phyloP scores from a whole-genome alignment of 805 yeast species.

The Wickerhamomyces queroliae region DNA sequence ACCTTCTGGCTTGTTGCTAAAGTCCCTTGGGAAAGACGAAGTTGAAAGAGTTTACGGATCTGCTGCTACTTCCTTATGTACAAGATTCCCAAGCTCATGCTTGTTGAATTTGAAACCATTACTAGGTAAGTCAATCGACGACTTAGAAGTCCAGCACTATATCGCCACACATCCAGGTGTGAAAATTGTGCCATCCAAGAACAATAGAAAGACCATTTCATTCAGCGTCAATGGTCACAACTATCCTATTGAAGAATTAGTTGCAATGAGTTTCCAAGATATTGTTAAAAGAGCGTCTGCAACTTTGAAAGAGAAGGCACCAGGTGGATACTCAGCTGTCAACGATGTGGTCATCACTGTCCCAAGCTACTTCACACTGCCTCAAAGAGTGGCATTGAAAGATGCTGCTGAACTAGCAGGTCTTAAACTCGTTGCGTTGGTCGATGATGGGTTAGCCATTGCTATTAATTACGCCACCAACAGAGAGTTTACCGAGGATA shows the following conservation, averaged over 20 bases:
- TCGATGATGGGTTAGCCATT: slow-evolving; percentile 90
- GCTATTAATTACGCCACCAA: slow-evolving; percentile 74
- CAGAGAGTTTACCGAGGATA: slow-evolving; percentile 37
- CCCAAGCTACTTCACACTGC: slow-evolving; percentile 62
- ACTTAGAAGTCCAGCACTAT: slow-evolving; percentile 42
- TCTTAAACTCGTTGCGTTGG: slow-evolving; percentile 55
- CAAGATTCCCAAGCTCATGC: slow-evolving; percentile 70
- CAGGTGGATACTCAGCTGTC: slow-evolving; percentile 42
- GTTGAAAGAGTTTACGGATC: slow-evolving; percentile 76
- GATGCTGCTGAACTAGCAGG: slow-evolving; percentile 74
- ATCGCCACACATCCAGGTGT: slow-evolving; percentile 56
- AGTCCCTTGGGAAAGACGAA: slow-evolving; percentile 35
- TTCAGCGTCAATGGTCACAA: slow-evolving; percentile 42
- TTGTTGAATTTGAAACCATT: slow-evolving; percentile 63
- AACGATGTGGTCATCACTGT: slow-evolving; percentile 70
- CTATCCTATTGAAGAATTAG: slow-evolving; percentile 66
- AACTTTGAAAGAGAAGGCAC: slow-evolving; percentile 48
- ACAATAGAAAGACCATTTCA: slow-evolving; percentile 50
- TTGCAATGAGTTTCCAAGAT: slow-evolving; percentile 78
- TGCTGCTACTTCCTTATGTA: slow-evolving; percentile 59
- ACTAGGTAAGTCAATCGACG: slow-evolving; percentile 56
- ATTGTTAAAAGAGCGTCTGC: slow-evolving; percentile 58
- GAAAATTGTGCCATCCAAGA: slow-evolving; percentile 33
- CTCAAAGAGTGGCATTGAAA: slow-evolving; percentile 62
- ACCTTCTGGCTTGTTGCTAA: slow-evolving; percentile 67